Percentiles rank a stretch among this genome's conserved stretches.
phyloP scores from a whole-genome alignment of 2,329 filamentous ascomycete genomes.

The Paraconiothyrium sp. region DNA sequence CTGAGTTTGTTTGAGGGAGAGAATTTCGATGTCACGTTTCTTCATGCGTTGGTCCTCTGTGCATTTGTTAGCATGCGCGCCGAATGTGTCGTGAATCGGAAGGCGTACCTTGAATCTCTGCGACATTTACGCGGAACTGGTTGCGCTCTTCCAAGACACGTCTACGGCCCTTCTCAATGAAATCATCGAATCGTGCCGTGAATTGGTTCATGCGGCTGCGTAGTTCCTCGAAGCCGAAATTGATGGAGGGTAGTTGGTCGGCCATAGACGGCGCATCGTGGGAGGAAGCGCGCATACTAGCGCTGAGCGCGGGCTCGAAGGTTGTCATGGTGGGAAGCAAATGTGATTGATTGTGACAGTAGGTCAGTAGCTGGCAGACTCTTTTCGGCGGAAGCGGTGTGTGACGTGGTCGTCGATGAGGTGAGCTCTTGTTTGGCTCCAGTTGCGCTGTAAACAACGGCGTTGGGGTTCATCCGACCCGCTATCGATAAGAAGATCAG shows the following conservation, averaged over 20 bases:
- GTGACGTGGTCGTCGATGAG: constrained; percentile 32
- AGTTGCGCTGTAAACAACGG: constrained; percentile 45
- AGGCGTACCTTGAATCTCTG: constrained; percentile 82
- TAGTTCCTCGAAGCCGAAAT: constrained; percentile 95
- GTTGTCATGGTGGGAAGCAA: constrained; percentile 61
- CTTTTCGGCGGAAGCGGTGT: constrained; percentile 3
- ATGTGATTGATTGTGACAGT: constrained; percentile 12
- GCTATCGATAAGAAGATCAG: constrained; percentile 17
- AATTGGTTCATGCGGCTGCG: constrained; percentile 96
- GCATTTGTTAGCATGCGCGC: constrained; percentile 17
- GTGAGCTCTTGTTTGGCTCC: constrained; percentile 29
- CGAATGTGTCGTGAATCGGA: neutral
- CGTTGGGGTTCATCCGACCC: constrained; percentile 17
- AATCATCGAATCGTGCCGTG: constrained; percentile 87
- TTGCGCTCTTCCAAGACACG: constrained; percentile 92
- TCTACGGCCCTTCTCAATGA: constrained; percentile 91
- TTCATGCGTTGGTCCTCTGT: constrained; percentile 91
- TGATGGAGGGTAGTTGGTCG: constrained; percentile 84
- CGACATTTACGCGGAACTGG: constrained; percentile 88
- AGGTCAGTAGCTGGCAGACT: neutral
- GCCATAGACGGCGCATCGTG: constrained; percentile 73
- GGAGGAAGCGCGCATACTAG: constrained; percentile 68
- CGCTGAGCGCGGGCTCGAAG: constrained; percentile 76
- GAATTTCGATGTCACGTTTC: constrained; percentile 85
- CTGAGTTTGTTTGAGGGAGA: constrained; percentile 74